Base-by-base conservation (phyloP, 768 basidiomycete genomes). In the Pholiota conissans region DNA sequence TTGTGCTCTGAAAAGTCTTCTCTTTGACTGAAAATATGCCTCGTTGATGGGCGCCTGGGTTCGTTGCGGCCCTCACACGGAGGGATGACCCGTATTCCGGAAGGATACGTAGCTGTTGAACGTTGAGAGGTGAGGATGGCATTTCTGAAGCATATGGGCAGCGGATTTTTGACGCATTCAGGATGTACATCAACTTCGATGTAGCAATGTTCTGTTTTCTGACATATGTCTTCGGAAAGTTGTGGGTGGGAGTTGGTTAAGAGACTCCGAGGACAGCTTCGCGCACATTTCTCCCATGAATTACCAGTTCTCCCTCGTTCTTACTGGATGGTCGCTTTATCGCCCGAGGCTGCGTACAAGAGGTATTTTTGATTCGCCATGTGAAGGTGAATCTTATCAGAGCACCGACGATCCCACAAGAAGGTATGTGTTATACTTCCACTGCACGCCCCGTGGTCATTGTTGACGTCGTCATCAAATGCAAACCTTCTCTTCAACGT, bases 181-280 rank as follows among this genome's bases (percentile, higher is more conserved):
- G 42, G 42, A 39, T 45, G 42, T 24, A 45, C 42, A 45, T 45
- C 42, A 45, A 45, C 42, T 45, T 45, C 42, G 42, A 45, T 45
- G 42, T 45, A 24, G 9, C 42, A 20, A 13, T 45, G 42, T 45
- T 45, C 22, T 24, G 22, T 45, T 45, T 13, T 45, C 22, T 24
- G 42, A 45, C 42, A 24, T 45, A 45, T 24, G 42, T 45, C 42
- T 45, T n/a, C n/a, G n/a, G 42, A 20, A 45, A 26, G 42, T 13
- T 13, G 42, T 42, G 22, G 22, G 20, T 45, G 37, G n/a, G 22
- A 22, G 18, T 20, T 42, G 20, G 22, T 18, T 45, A 22, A 9
- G 42, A 45, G 42, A 20, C 9, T 42, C 22, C 20, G 40, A 42
- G 22, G 22, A 42, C 40, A 2, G 2, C 3, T 18, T 45, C 3